Percentiles rank a stretch among this genome's conserved stretches.
phyloP scores from a whole-genome alignment of 2,329 filamentous ascomycete species.

The Fusarium chaquense region DNA sequence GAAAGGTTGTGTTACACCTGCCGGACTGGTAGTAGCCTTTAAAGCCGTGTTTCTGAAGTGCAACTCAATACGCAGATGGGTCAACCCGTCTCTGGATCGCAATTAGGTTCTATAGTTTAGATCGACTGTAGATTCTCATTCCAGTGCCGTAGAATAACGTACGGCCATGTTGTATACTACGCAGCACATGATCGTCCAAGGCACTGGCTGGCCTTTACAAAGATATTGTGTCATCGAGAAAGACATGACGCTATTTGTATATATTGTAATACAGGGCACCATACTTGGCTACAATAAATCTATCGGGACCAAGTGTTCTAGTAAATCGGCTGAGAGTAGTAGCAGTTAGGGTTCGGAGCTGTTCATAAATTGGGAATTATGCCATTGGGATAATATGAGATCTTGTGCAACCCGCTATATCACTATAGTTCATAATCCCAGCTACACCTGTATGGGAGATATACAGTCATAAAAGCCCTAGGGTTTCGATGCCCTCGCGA shows the following conservation, averaged over 20 bases:
- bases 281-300: not conserved
- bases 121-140: slow-evolving; percentile 26
- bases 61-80: not conserved
- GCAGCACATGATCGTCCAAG: not conserved
- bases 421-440: not conserved
- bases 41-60: slow-evolving; percentile 1
- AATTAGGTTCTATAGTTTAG: slow-evolving; percentile 4
- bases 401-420: not conserved
- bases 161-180: not conserved
- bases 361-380: not conserved
- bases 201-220: too few relatives aligned
- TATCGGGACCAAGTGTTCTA: not conserved
- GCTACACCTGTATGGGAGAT: not conserved
- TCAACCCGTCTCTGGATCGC: slow-evolving; percentile 12
- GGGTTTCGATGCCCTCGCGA: slow-evolving; percentile 63
- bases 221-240: too few relatives aligned
- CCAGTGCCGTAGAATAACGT: slow-evolving; percentile 9
- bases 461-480: not conserved
- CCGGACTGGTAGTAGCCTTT: slow-evolving; percentile 1
- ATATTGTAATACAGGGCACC: not conserved
- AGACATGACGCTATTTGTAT: not conserved
- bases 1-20: slow-evolving; percentile 1
- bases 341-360: not conserved
- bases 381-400: too few relatives aligned
- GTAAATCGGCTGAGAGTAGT: not conserved